phyloP scores from a whole-genome alignment of 768 basidiomycete species.

The Suillus subaureus region DNA sequence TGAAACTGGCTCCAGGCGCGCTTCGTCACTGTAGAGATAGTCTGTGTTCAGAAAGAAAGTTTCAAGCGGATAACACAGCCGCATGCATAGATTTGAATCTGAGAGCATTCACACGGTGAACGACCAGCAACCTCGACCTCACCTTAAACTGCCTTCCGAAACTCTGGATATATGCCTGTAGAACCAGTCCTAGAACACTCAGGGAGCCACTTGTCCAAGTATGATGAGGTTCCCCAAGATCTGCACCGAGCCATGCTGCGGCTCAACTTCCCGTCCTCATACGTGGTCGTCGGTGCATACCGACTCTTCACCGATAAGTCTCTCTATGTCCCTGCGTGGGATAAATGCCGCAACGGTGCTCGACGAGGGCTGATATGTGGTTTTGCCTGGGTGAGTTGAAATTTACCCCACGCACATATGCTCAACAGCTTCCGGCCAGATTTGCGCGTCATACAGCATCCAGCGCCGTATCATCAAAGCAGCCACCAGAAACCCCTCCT shows the following conservation, averaged over 20 bases:
- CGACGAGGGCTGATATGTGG: conserved; percentile 71
- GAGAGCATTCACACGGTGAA: neutral
- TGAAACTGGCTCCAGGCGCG: no score
- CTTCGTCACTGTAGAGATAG: no score
- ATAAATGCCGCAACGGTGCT: conserved; percentile 81
- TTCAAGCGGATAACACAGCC: no score
- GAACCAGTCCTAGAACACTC: neutral
- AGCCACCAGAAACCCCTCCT: conserved; percentile 27
- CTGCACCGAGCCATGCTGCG: conserved; percentile 59
- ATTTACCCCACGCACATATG: neutral
- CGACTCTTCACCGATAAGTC: conserved; percentile 73
- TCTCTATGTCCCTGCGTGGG: conserved; percentile 77
- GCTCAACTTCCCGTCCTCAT: conserved; percentile 79
- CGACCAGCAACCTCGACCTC: neutral
- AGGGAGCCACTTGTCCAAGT: neutral
- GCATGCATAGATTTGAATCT: no score
- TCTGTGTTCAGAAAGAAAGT: no score
- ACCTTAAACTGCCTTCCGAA: neutral
- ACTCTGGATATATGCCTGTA: neutral
- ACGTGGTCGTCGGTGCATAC: conserved; percentile 84
- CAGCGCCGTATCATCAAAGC: conserved; percentile 66
- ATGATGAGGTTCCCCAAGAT: conserved; percentile 42
- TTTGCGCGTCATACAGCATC: conserved; percentile 66
- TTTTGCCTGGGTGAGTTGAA: conserved; percentile 59
- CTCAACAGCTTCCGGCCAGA: conserved; percentile 38